Evolutionary conservation across 208 protist genomes (phyloP).

Genomic region (Trypanosoma mega): DNA sequence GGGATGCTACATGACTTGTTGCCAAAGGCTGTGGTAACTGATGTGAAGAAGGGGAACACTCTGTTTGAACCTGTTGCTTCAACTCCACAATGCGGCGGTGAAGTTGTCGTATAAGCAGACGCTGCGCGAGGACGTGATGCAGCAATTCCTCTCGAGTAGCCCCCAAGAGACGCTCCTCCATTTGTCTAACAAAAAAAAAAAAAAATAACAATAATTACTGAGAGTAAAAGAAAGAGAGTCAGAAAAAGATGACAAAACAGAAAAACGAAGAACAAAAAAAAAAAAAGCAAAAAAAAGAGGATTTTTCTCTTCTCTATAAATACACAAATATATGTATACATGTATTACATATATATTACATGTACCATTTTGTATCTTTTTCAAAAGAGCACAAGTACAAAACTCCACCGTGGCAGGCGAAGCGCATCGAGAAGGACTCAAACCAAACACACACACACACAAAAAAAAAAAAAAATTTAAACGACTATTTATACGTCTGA

Average conservation of each 20-base stretch:
- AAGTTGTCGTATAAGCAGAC: conserved; percentile 58
- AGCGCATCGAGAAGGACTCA: too few relatives aligned
- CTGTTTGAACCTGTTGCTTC: conserved; percentile 25
- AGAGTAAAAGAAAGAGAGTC: conserved; percentile 1
- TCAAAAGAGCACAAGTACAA: too few relatives aligned
- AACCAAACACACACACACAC: not conserved
- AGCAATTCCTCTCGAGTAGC: conserved; percentile 58
- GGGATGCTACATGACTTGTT: not conserved
- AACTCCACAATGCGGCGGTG: conserved; percentile 52
- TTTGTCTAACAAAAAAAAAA: conserved; percentile 7
- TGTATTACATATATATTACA: too few relatives aligned
- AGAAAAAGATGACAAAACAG: too few relatives aligned
- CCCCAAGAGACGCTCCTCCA: conserved; percentile 31
- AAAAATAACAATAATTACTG: conserved; percentile 13
- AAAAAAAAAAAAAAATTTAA: not conserved
- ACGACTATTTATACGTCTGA: not conserved
- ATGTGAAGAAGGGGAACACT: not conserved
- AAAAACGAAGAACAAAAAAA: too few relatives aligned
- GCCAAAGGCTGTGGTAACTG: not conserved
- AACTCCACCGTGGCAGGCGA: too few relatives aligned
- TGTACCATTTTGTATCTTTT: too few relatives aligned
- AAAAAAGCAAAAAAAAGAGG: too few relatives aligned
- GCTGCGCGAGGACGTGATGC: conserved; percentile 55
- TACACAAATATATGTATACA: too few relatives aligned
- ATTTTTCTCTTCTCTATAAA: too few relatives aligned